Base-by-base conservation (phyloP, 1,284 basidiomycete genomes). In the Pseudozyma hubeiensis region DNA sequence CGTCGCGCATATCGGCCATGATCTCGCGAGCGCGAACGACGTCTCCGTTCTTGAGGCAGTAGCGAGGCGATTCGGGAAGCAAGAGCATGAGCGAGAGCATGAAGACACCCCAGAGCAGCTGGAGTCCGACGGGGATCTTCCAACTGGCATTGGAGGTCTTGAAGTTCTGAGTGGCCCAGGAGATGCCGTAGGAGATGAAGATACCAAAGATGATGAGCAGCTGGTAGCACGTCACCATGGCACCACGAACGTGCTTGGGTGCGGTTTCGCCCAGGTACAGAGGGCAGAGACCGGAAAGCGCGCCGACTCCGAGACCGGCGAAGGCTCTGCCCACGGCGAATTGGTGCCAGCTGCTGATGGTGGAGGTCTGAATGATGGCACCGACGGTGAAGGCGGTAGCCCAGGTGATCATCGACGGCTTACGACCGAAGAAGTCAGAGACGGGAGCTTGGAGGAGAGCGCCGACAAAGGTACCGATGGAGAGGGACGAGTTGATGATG, bases 241-340 rank as follows among this genome's bases (percentile, higher is more conserved):
- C 90, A 81, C 93, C 93, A 84, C 93, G 90, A 76, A 92, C 89
- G 87, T 89, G 90, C 84, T 91, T 90, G 54, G 91, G 90, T 4
- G 89, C 87, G 60, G 87, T 89, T 86, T 93, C 92, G 58, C 90
- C 90, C 85, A 92, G 91, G 87, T 93, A 94, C 87, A 93, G 90
- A 55, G 91, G 91, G 24, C 92, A 90, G n/a, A 80, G 66, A 58
- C 78, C 71, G 16, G 72, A 78, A 11, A 80, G 64, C 10, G 76
- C 76, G 46, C 76, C 76, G 37, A 78, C 74, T 34, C 77, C 77
- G 48, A 79, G 69, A 76, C 79, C 79, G 40, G 79, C 75, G 39
- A 81, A 54, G 53, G 75, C 53, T 43, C 79, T 69, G n/a, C 79
- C 79, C 24, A 71, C 75, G 37, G 53, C 53, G 30, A 81, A 66